phyloP scores from a whole-genome alignment of 352 stramenopile species.

The Thraustotheca clavata region DNA sequence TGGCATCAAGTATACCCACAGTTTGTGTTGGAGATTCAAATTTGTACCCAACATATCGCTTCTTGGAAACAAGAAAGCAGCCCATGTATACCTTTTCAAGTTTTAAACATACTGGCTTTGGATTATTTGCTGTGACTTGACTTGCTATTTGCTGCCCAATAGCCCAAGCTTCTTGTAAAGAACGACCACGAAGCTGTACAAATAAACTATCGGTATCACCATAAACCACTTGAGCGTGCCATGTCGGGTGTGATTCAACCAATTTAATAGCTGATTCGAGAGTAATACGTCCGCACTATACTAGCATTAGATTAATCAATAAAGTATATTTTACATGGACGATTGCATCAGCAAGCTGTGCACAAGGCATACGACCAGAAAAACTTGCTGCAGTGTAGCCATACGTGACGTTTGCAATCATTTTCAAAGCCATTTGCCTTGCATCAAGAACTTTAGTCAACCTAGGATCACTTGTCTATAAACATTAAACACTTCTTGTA shows the following conservation, averaged over 20 bases:
- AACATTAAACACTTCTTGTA: conserved; percentile 16
- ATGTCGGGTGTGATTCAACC: conserved; percentile 76
- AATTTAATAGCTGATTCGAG: conserved; percentile 91
- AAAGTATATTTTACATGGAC: conserved; percentile 72
- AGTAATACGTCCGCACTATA: conserved; percentile 75
- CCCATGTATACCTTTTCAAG: conserved; percentile 91
- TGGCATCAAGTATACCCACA: conserved; percentile 68
- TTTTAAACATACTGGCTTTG: conserved; percentile 78
- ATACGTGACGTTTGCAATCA: conserved; percentile 99
- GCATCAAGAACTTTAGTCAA: conserved; percentile 68
- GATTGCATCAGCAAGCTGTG: conserved; percentile 97
- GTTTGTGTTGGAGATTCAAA: conserved; percentile 57
- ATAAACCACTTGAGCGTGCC: conserved; percentile 91
- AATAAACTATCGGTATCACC: conserved; percentile 99
- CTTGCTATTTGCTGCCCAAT: conserved; percentile 90
- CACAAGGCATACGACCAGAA: conserved; percentile 94
- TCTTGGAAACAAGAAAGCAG: conserved; percentile 92
- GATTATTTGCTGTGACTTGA: conserved; percentile 76
- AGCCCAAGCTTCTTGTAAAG: conserved; percentile 89
- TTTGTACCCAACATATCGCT: conserved; percentile 88
- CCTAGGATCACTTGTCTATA: conserved; percentile 24
- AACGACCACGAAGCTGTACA: conserved; percentile 91
- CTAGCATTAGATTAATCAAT: neutral
- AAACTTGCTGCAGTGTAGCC: conserved; percentile 98
- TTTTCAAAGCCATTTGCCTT: conserved; percentile 93